phyloP scores from a whole-genome alignment of 208 protist genomes.

The Trypanosomatidae sp. region DNA sequence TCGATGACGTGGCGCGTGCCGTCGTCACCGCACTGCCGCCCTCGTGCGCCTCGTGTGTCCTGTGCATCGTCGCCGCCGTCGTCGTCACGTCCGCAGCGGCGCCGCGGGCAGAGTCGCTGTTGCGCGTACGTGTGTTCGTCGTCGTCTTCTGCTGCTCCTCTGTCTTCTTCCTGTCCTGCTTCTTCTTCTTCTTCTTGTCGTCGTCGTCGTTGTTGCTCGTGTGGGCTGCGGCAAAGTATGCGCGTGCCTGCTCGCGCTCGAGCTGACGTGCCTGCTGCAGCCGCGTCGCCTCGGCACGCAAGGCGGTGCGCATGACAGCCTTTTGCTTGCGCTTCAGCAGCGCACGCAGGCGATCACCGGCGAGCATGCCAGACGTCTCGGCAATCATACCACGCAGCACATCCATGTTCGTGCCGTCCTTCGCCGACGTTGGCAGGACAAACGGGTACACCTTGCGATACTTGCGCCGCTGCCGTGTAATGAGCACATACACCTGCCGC shows the following conservation, averaged over 20 bases:
- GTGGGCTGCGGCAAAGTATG: slow-evolving; percentile 14
- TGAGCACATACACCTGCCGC: slow-evolving; percentile 75
- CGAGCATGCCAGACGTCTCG: slow-evolving; percentile 80
- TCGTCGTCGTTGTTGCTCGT: no score
- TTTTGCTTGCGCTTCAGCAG: slow-evolving; percentile 40
- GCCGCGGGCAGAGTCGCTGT: slow-evolving; percentile 7
- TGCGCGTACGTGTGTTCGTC: slow-evolving; percentile 13
- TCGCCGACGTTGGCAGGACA: slow-evolving; percentile 73
- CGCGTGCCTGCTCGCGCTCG: slow-evolving; percentile 23
- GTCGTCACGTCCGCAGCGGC: no score
- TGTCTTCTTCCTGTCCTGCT: no score
- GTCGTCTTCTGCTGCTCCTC: no score
- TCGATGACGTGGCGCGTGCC: no score
- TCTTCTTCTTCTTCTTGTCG: no score
- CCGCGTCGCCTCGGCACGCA: slow-evolving; percentile 35
- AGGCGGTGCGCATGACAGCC: slow-evolving; percentile 22
- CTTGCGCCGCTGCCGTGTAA: slow-evolving; percentile 74
- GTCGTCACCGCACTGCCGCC: no score
- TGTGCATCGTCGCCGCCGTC: no score
- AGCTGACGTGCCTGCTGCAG: slow-evolving; percentile 24
- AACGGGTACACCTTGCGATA: slow-evolving; percentile 83
- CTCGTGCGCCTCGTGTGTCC: no score
- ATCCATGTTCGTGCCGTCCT: slow-evolving; percentile 76
- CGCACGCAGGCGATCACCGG: slow-evolving; percentile 61
- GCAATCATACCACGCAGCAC: slow-evolving; percentile 70